Percentiles rank a stretch among this genome's conserved stretches.
Evolutionary conservation across 2,329 filamentous ascomycete species (phyloP).

Genomic region (Lasiodiplodia citricola): DNA sequence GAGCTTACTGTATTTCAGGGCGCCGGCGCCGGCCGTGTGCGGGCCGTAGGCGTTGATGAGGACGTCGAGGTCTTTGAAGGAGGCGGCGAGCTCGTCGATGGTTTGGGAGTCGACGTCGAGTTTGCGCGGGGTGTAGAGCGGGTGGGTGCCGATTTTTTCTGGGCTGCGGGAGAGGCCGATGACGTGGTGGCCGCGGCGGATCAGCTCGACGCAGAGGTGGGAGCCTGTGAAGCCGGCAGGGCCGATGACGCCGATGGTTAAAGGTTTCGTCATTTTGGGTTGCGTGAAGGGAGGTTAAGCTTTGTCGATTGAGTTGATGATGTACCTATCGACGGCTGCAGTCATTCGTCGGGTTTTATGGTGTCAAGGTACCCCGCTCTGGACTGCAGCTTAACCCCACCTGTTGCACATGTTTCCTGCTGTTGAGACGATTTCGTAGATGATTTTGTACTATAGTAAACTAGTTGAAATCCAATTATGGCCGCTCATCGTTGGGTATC

Average conservation of each 20-base stretch:
- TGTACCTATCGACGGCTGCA: no score
- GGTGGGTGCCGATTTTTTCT: conserved; percentile 39
- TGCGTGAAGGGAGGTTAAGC: background rate
- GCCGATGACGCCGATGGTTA: conserved; percentile 40
- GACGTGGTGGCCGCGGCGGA: conserved; percentile 42
- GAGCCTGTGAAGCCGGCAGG: conserved; percentile 43
- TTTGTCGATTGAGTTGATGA: no score
- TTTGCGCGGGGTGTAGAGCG: conserved; percentile 35
- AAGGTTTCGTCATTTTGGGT: conserved; percentile 17
- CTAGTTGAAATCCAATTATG: background rate
- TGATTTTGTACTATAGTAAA: background rate
- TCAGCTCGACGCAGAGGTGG: conserved; percentile 40
- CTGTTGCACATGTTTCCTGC: background rate
- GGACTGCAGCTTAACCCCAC: background rate
- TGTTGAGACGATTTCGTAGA: background rate
- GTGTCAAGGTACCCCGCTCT: background rate
- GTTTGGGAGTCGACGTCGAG: conserved; percentile 36
- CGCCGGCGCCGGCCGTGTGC: conserved; percentile 37
- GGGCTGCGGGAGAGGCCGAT: conserved; percentile 43
- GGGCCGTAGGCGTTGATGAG: conserved; percentile 43
- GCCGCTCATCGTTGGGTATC: conserved; percentile 32
- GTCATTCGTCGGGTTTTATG: background rate
- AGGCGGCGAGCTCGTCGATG: conserved; percentile 35
- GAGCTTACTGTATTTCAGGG: conserved; percentile 39
- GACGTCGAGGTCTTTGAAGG: conserved; percentile 39